These are phyloP conservation scores for Barnettozyma populi DNA, from an alignment of 805 yeast species.

Conservation along the genomic window DNA sequence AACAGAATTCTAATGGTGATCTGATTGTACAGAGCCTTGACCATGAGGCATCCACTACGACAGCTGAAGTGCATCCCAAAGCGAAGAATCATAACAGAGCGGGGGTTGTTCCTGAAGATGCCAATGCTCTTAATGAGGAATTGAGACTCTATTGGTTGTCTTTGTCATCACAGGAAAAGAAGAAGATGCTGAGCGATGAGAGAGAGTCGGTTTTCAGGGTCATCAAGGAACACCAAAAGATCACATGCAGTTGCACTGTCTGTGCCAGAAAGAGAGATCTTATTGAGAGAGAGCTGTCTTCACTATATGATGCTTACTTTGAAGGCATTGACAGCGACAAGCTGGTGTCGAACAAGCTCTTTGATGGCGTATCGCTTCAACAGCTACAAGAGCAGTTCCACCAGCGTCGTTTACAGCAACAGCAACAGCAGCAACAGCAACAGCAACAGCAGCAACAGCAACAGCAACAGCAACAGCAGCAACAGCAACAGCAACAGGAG, in stretches of 20 bases:
- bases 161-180: conserved; percentile 54
- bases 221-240: conserved; percentile 54
- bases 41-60: conserved; percentile 1
- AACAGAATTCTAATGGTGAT: conserved; percentile 69
- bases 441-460: conserved; percentile 8
- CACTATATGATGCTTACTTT: conserved; percentile 63
- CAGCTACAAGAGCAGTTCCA: conserved; percentile 3
- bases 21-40: conserved; percentile 55
- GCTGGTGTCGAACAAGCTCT: conserved; percentile 10
- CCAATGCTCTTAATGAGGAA: conserved; percentile 17
- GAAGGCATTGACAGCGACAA: conserved; percentile 28
- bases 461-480: neutral
- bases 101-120: conserved; percentile 28
- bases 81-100: conserved; percentile 15
- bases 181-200: conserved; percentile 57
- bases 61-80: neutral
- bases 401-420: conserved; percentile 1
- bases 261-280: conserved; percentile 73
- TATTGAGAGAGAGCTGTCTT: conserved; percentile 71
- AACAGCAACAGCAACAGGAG: conserved; percentile 1
- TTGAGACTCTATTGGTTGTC: conserved; percentile 54
- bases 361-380: conserved; percentile 10
- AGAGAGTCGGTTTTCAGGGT: conserved; percentile 62
- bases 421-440: conserved; percentile 4
- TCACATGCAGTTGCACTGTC: conserved; percentile 62